A percentile compares a stretch with the other conserved stretches of the same genome.
phyloP scores from a whole-genome alignment of 345 rosid species.

The Clausena lansium region DNA sequence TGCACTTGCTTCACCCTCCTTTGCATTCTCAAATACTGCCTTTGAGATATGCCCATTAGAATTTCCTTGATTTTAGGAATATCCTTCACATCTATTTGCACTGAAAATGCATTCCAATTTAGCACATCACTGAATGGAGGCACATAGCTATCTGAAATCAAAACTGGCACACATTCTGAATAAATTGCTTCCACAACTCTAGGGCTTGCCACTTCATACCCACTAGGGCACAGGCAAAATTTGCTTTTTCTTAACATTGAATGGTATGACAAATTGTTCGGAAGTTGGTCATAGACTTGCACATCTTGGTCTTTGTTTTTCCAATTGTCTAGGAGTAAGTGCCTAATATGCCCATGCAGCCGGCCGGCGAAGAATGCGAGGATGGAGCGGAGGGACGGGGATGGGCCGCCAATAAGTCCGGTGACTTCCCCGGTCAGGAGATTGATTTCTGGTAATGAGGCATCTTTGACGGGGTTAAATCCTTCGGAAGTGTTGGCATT shows the following conservation, averaged over 20 bases:
- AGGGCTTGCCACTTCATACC: constrained; percentile 86
- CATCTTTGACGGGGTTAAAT: constrained; percentile 73
- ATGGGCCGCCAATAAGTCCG: constrained; percentile 43
- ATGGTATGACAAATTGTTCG: constrained; percentile 35
- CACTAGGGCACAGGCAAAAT: constrained; percentile 74
- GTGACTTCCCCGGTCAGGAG: constrained; percentile 53
- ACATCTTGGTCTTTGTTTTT: constrained; percentile 55
- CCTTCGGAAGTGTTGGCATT: constrained; percentile 81
- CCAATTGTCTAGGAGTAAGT: constrained; percentile 55
- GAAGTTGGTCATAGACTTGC: constrained; percentile 49
- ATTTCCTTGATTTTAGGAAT: constrained; percentile 53
- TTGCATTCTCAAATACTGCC: constrained; percentile 39
- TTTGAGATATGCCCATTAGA: constrained; percentile 42
- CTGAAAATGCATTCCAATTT: constrained; percentile 58
- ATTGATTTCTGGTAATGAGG: constrained; percentile 65
- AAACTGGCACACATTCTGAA: constrained; percentile 66
- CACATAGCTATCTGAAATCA: constrained; percentile 56
- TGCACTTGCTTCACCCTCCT: constrained; percentile 49
- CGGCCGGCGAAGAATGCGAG: constrained; percentile 77
- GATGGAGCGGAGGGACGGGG: constrained; percentile 40
- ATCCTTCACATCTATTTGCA: constrained; percentile 47
- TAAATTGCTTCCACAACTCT: constrained; percentile 74
- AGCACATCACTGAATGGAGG: constrained; percentile 73
- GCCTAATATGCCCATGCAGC: constrained; percentile 64
- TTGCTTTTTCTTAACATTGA: constrained; percentile 54